A percentile compares a stretch with the other conserved stretches of the same genome.
These are phyloP conservation scores for Aspergillus egyptiacus DNA, from an alignment of 495 filamentous ascomycete species.

Conservation along the genomic window DNA sequence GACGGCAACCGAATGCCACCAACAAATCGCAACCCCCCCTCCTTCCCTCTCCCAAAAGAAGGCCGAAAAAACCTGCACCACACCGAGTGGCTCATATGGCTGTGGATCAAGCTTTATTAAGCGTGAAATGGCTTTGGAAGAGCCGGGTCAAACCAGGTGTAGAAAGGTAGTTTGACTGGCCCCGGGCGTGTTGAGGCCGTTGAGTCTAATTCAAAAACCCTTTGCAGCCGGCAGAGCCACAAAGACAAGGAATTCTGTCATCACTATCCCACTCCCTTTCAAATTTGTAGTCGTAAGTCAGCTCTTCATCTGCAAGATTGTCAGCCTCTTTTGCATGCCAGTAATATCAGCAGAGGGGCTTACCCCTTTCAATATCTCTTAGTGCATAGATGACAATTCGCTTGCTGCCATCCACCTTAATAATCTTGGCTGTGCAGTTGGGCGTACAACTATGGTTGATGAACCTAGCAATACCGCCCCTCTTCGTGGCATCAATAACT, in stretches of 20 bases:
- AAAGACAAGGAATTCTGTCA: constrained; percentile 95
- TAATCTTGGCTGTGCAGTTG: constrained; percentile 99
- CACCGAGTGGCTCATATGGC: background rate
- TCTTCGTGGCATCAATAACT: constrained; percentile 96
- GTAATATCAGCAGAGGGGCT: constrained; percentile 33
- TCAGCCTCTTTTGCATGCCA: constrained; percentile 23
- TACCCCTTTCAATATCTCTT: constrained; percentile 89
- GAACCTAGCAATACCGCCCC: constrained; percentile 94
- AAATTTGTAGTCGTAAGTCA: constrained; percentile 99
- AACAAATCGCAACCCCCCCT: background rate
- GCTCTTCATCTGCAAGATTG: constrained; percentile 73
- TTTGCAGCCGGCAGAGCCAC: constrained; percentile 92
- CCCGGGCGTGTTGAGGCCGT: background rate
- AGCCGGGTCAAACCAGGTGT: background rate
- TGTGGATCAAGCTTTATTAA: background rate
- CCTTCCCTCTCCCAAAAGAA: too few relatives aligned
- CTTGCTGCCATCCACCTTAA: constrained; percentile 98
- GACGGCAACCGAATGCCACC: background rate
- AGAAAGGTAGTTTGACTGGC: background rate
- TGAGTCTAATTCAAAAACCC: constrained; percentile 85
- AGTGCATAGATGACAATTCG: constrained; percentile 98
- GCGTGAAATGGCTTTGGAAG: background rate
- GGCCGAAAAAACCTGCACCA: constrained; percentile 6
- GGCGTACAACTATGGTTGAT: constrained; percentile 99
- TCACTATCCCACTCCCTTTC: constrained; percentile 91